phyloP scores from a whole-genome alignment of 2,329 filamentous ascomycete genomes.

The Colletotrichum phormii region DNA sequence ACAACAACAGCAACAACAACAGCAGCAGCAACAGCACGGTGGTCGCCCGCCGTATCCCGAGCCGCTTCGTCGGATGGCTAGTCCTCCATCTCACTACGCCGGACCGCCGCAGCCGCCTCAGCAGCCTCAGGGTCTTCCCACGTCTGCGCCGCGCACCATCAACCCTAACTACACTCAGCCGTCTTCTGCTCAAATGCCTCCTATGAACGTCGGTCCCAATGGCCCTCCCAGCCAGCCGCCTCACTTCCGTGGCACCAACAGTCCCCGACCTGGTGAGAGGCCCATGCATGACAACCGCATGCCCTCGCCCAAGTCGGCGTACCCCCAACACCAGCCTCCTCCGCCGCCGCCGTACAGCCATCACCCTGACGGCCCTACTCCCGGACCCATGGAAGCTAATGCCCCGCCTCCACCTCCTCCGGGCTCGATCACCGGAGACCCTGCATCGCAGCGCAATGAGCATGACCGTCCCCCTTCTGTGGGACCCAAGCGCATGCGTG shows the following conservation, averaged over 20 bases:
- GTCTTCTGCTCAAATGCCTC: constrained; percentile 51
- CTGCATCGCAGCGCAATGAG: constrained; percentile 69
- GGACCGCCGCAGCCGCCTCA: constrained; percentile 64
- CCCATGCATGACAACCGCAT: constrained; percentile 86
- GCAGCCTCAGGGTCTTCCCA: constrained; percentile 52
- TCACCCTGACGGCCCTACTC: constrained; percentile 71
- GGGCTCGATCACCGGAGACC: constrained; percentile 70
- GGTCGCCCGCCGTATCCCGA: constrained; percentile 33
- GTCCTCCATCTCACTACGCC: constrained; percentile 63
- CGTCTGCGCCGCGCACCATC: constrained; percentile 64
- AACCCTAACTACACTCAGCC: constrained; percentile 70
- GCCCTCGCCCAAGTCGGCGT: constrained; percentile 90
- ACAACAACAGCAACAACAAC: constrained; percentile 62
- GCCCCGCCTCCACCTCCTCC: constrained; percentile 72
- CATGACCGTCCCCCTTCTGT: constrained; percentile 84
- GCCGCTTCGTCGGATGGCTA: constrained; percentile 62
- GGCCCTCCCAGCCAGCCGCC: constrained; percentile 68
- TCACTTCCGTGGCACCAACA: constrained; percentile 78
- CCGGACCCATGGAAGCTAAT: constrained; percentile 74
- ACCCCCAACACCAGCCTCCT: constrained; percentile 77
- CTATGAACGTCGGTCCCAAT: constrained; percentile 51
- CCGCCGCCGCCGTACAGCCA: constrained; percentile 70
- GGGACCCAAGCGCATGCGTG: constrained; percentile 84
- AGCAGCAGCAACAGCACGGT: constrained; percentile 48
- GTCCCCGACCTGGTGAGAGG: constrained; percentile 85